Conservation (phyloP, 306 rosid species). For the Citrullus mucosospermus region DNA sequence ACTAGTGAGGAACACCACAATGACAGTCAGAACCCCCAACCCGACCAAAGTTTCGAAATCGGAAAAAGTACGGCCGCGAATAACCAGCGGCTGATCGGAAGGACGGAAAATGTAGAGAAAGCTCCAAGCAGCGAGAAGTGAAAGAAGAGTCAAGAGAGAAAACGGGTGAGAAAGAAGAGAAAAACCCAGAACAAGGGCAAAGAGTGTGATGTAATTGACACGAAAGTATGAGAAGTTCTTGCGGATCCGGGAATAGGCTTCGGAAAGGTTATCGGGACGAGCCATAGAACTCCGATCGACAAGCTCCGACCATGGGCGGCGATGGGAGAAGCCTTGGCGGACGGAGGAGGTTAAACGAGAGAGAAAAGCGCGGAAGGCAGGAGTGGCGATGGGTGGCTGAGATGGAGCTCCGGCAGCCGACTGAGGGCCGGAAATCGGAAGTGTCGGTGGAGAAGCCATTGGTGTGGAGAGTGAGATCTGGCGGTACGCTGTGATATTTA, state of each 20-base stretch:
- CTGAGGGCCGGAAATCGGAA: constrained; percentile 56
- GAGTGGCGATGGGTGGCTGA: constrained; percentile 61
- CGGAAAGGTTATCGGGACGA: constrained; percentile 63
- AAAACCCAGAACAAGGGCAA: constrained; percentile 45
- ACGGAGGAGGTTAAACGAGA: constrained; percentile 53
- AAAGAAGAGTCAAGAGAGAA: constrained; percentile 64
- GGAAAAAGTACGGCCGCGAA: constrained; percentile 65
- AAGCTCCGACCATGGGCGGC: constrained; percentile 87
- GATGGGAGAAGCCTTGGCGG: constrained; percentile 66
- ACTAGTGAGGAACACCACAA: constrained; percentile 68
- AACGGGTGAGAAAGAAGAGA: constrained; percentile 79
- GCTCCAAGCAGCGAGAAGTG: constrained; percentile 71
- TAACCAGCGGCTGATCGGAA: constrained; percentile 71
- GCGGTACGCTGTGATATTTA: neutral
- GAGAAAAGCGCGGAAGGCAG: constrained; percentile 79
- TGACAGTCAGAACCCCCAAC: constrained; percentile 41
- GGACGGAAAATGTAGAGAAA: constrained; percentile 73
- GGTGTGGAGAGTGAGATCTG: constrained; percentile 14
- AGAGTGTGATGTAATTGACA: constrained; percentile 61
- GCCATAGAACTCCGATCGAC: constrained; percentile 52
- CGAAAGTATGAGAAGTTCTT: constrained; percentile 77
- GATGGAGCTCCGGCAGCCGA: constrained; percentile 10
- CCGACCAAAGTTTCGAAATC: constrained; percentile 68
- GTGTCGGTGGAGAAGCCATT: constrained; percentile 72
- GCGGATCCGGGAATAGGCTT: constrained; percentile 90